phyloP scores from a whole-genome alignment of 1,284 basidiomycete species.

The Cystobasidiaceae sp. region DNA sequence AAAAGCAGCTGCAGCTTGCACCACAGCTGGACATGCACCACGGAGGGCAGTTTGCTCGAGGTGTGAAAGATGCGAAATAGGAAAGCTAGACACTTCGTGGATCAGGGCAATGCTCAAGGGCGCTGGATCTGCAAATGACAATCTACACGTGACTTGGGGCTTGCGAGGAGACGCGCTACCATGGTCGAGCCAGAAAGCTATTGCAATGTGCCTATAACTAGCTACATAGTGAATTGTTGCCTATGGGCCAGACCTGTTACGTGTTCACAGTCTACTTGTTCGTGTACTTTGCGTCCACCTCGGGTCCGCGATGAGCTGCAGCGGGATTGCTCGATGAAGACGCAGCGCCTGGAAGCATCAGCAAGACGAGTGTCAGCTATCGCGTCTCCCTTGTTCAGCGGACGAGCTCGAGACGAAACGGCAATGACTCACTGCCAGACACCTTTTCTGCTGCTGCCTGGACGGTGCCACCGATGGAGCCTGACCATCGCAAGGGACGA shows the following conservation, averaged over 20 bases:
- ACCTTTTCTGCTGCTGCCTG: conserved; percentile 22
- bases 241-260: not conserved
- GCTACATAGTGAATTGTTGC: not conserved
- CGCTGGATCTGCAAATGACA: too few relatives aligned
- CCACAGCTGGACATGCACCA: too few relatives aligned
- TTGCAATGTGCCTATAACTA: too few relatives aligned
- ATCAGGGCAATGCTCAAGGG: too few relatives aligned
- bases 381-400: not conserved
- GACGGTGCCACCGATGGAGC: conserved; percentile 21
- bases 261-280: not conserved
- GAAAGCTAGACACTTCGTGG: too few relatives aligned
- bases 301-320: not conserved
- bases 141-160: too few relatives aligned
- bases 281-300: conserved; percentile 5
- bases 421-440: conserved; percentile 5
- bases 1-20: too few relatives aligned
- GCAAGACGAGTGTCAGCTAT: not conserved
- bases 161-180: too few relatives aligned
- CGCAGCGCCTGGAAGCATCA: not conserved
- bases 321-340: conserved; percentile 8
- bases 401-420: too few relatives aligned
- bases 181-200: too few relatives aligned
- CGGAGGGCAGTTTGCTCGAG: too few relatives aligned
- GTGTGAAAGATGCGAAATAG: too few relatives aligned
- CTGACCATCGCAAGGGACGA: not conserved